Evolutionary conservation across 1,139 yeast species (phyloP).

Genomic region (Wickerhamomyces sp.): DNA sequence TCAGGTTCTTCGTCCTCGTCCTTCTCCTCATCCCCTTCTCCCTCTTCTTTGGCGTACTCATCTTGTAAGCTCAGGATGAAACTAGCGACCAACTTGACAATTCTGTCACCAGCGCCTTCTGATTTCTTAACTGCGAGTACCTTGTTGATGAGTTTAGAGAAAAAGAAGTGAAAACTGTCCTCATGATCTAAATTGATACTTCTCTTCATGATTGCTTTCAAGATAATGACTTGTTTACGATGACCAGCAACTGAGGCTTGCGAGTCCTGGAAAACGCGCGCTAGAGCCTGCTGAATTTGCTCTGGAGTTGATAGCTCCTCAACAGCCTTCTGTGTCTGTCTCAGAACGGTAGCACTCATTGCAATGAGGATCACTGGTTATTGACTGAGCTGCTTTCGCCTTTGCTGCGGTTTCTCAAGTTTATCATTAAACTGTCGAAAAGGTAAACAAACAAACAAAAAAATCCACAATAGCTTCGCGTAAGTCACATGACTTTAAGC

Average conservation of each 20-base stretch:
- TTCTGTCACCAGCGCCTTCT: constrained; percentile 70
- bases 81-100: constrained; percentile 67
- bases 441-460: constrained; percentile 1
- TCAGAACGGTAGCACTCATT: constrained; percentile 11
- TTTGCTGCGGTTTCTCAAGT: background rate
- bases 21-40: constrained; percentile 31
- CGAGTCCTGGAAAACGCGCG: constrained; percentile 76
- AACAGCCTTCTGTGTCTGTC: constrained; percentile 10
- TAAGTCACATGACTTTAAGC: background rate
- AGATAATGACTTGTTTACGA: constrained; percentile 61
- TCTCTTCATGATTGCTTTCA: constrained; percentile 53
- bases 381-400: too few relatives aligned
- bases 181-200: constrained; percentile 49
- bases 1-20: constrained; percentile 29
- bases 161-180: constrained; percentile 53
- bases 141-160: constrained; percentile 58
- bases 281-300: constrained; percentile 42
- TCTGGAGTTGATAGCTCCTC: constrained; percentile 19
- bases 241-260: constrained; percentile 73
- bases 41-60: constrained; percentile 28
- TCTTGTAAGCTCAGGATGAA: constrained; percentile 50
- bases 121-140: constrained; percentile 64
- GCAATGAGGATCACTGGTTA: too few relatives aligned
- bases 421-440: background rate
- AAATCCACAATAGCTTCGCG: background rate